These are phyloP conservation scores for Fusarium concolor DNA, from an alignment of 2,329 filamentous ascomycete genomes.

Conservation along the genomic window DNA sequence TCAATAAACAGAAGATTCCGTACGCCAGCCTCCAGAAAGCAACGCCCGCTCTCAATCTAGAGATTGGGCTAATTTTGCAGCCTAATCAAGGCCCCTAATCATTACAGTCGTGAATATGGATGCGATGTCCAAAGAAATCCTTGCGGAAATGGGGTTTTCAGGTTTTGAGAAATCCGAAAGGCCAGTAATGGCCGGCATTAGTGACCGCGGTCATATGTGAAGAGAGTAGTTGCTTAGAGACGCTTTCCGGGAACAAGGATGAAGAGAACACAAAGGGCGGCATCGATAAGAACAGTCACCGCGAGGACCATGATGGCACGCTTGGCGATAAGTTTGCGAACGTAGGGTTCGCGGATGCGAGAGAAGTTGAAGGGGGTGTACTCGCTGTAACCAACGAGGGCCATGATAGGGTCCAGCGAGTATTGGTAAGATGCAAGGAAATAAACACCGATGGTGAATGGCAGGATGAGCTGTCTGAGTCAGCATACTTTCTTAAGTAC, in stretches of 20 bases:
- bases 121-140: constrained; percentile 29
- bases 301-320: constrained; percentile 84
- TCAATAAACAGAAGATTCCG: constrained; percentile 42
- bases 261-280: constrained; percentile 88
- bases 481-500: constrained; percentile 6
- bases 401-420: constrained; percentile 91
- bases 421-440: constrained; percentile 93
- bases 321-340: constrained; percentile 85
- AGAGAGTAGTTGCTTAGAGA: constrained; percentile 60
- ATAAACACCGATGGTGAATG: constrained; percentile 92
- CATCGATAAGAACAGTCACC: constrained; percentile 80
- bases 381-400: constrained; percentile 90
- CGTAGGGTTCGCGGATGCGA: constrained; percentile 88
- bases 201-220: constrained; percentile 27
- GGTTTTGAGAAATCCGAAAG: constrained; percentile 18
- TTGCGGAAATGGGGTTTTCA: constrained; percentile 32
- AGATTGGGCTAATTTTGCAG: constrained; percentile 33
- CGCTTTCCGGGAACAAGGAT: constrained; percentile 93
- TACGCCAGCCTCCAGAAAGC: constrained; percentile 43
- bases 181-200: constrained; percentile 44
- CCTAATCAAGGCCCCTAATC: constrained; percentile 43
- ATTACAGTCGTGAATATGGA: constrained; percentile 47
- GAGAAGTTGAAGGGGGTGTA: constrained; percentile 96
- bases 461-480: constrained; percentile 72
- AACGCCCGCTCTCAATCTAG: constrained; percentile 25